Evolutionary conservation across 1,284 basidiomycete species (phyloP), one percentile per base, ranked within the genome.

Genomic region (Neonothopanus nambi): DNA sequence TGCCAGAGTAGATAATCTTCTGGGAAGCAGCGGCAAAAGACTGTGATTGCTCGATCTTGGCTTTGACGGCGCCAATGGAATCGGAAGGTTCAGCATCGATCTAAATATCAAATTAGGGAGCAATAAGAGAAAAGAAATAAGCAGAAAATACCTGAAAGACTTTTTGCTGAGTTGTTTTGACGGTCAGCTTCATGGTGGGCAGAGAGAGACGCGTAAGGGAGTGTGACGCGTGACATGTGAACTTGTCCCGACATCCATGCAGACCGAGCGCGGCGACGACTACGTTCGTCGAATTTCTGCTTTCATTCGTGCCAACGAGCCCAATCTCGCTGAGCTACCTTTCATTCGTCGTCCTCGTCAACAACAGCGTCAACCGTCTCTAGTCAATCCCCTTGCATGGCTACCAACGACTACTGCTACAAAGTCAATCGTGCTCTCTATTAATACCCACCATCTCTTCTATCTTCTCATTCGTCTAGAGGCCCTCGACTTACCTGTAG

Each of bases 1-100:
- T 55, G 93, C 93, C 94, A 46, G 94, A 87, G 73, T 93, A 98
- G 72, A 99, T 99, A 65, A 99, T 80, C 80, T 98, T 99, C 76
- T 98, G 95, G 51, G 71, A 68, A 36, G 82, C 81, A 20, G 84
- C 77, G 33, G 87, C 69, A 70, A 95, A 90, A 13, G 87, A 87
- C 65, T 98, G 93, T 7, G 76, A 70, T 45, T 84, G 78, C 58
- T 82, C 72, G 64, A 99, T 96, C 84, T 91, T 95, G 62, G 78
- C 69, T 81, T 99, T 99, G 65, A 99, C 75, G 61, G 77, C 77
- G 44, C 72, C 87, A 43, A 99, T 81, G 24, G 92, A 91, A 57
- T 95, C 87, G 40, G 78, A 68, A 20, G 76, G 78, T 55, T 95
- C 91, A 4, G 87, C 87, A 59, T 95, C 93, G 75, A 96, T 77